A percentile compares a stretch with the other conserved stretches of the same genome.
These are phyloP conservation scores for Solanum paucissectum DNA, from an alignment of 257 asterid genomes.

Conservation along the genomic window DNA sequence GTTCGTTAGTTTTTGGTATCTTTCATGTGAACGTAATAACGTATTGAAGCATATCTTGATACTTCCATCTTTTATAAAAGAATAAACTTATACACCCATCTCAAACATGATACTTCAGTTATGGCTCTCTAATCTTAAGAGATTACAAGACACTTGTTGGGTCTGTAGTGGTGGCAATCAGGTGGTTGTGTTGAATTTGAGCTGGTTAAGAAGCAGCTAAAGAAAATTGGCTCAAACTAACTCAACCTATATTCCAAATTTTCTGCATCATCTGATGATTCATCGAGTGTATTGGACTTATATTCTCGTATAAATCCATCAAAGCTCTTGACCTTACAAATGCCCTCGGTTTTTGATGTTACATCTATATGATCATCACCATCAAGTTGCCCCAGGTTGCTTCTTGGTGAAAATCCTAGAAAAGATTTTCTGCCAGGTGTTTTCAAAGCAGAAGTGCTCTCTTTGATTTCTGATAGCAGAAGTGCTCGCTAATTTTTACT, in stretches of 20 bases:
- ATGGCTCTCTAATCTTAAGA: no score
- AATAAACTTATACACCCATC: background rate
- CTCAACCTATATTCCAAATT: constrained; percentile 5
- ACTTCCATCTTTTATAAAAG: background rate
- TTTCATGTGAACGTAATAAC: no score
- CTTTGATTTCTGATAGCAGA: no score
- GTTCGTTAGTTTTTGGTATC: no score
- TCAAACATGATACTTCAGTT: background rate
- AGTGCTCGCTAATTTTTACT: no score
- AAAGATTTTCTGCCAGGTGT: constrained; percentile 15
- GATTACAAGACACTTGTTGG: no score
- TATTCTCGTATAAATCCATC: constrained; percentile 23
- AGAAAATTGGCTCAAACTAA: no score
- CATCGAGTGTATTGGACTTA: constrained; percentile 23
- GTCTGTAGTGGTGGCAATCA: no score
- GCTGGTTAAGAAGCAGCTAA: no score
- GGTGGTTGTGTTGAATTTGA: no score
- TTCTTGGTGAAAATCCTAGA: constrained; percentile 18
- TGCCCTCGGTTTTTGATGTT: constrained; percentile 17
- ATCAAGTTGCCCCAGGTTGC: constrained; percentile 15
- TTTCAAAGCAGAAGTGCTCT: constrained; percentile 7
- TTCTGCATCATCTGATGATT: constrained; percentile 30
- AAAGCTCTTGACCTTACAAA: constrained; percentile 37
- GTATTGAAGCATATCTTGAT: background rate
- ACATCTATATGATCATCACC: constrained; percentile 23